Conservation (phyloP, 2,329 filamentous ascomycete species). For the Chaetomiaceae sp. region DNA sequence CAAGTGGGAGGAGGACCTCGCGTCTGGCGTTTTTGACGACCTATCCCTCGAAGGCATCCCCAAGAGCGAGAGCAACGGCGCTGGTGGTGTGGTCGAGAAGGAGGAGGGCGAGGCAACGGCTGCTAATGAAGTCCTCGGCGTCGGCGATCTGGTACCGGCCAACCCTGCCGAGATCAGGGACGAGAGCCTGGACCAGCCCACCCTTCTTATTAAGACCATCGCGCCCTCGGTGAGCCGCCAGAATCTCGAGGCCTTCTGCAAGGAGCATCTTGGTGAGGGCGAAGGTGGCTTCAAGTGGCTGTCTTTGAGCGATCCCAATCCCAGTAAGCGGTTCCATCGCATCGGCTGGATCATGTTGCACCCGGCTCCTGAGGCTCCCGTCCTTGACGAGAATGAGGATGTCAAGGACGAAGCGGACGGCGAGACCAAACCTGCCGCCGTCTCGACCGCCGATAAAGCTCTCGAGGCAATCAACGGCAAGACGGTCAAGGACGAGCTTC, state of each 20-base stretch:
- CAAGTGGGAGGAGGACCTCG: conserved; percentile 86
- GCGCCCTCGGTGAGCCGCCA: conserved; percentile 91
- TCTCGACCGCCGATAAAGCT: conserved; percentile 73
- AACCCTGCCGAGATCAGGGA: conserved; percentile 83
- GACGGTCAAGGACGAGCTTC: conserved; percentile 88
- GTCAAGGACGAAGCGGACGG: conserved; percentile 59
- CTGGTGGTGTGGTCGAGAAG: conserved; percentile 81
- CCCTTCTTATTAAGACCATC: conserved; percentile 95
- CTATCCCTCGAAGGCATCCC: conserved; percentile 92
- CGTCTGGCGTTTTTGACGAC: conserved; percentile 83
- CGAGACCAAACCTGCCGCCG: conserved; percentile 50
- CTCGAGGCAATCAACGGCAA: conserved; percentile 95
- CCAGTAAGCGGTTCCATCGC: conserved; percentile 91
- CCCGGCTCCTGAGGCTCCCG: conserved; percentile 63
- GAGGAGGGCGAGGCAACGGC: conserved; percentile 93
- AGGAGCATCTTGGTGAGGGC: conserved; percentile 85
- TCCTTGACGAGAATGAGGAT: conserved; percentile 67
- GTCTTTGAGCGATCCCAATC: conserved; percentile 93
- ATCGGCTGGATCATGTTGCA: conserved; percentile 99
- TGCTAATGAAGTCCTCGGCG: conserved; percentile 85
- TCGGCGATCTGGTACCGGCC: conserved; percentile 82
- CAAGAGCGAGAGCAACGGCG: conserved; percentile 86
- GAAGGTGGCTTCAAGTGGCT: conserved; percentile 94
- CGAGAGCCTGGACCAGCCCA: conserved; percentile 82
- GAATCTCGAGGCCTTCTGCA: conserved; percentile 91